A percentile compares a stretch with the other conserved stretches of the same genome.
phyloP scores from a whole-genome alignment of 129 eudicot genomes.

The Rutidosis leptorrhynchoides region DNA sequence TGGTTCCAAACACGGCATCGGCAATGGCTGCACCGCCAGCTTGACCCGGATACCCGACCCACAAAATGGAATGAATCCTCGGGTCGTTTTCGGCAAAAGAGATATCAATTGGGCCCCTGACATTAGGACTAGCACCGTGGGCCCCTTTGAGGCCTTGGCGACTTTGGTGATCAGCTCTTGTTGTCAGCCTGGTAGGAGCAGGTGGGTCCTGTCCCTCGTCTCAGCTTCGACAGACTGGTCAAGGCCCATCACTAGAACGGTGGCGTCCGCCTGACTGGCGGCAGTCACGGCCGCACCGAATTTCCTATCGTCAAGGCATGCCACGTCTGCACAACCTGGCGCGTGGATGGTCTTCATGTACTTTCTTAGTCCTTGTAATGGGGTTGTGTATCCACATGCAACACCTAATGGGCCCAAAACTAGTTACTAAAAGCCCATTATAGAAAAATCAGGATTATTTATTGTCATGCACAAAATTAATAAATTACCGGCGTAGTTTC shows the following conservation, averaged over 20 bases:
- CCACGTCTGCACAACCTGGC: slow-evolving; percentile 32
- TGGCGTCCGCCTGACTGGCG: slow-evolving; percentile 31
- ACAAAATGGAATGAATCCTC: slow-evolving; percentile 35
- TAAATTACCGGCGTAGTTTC: slow-evolving; percentile 41
- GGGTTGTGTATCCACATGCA: slow-evolving; percentile 39
- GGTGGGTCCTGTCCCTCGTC: slow-evolving; percentile 25
- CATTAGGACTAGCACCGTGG: slow-evolving; percentile 39
- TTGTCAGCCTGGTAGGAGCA: slow-evolving; percentile 44
- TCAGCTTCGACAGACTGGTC: slow-evolving; percentile 37
- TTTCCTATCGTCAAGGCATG: too few species aligned
- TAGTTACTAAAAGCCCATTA: too few species aligned
- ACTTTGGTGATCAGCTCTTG: slow-evolving; percentile 28
- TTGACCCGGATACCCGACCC: slow-evolving; percentile 54
- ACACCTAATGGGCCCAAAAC: too few species aligned
- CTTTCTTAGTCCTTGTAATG: slow-evolving; percentile 33
- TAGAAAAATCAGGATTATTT: too few species aligned
- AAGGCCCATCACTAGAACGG: slow-evolving; percentile 40
- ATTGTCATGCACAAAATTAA: too few species aligned
- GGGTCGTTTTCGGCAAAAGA: slow-evolving; percentile 29
- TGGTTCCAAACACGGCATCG: slow-evolving; percentile 36
- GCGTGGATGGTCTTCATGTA: slow-evolving; percentile 19
- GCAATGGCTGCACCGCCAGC: slow-evolving; percentile 49
- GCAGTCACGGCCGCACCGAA: too few species aligned
- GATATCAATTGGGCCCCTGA: slow-evolving; percentile 39
- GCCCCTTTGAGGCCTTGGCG: slow-evolving; percentile 28